These are phyloP conservation scores for Aspergillus sojae DNA, from an alignment of 2,329 filamentous ascomycete genomes.

Conservation along the genomic window DNA sequence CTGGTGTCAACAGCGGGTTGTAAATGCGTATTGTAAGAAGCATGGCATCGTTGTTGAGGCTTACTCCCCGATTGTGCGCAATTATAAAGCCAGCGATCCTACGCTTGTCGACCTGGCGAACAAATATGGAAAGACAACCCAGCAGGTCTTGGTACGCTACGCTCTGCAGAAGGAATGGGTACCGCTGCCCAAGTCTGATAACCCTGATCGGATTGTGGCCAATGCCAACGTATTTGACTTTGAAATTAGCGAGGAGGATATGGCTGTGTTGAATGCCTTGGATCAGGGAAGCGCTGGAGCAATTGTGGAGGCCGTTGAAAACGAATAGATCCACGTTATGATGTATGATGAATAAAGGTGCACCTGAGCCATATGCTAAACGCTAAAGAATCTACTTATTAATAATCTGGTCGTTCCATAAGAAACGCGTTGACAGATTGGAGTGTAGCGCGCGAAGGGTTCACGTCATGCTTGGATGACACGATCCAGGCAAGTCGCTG, in stretches of 20 bases:
- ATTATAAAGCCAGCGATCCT: conserved; percentile 70
- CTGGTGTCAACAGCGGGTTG: conserved; percentile 67
- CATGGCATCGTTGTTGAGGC: conserved; percentile 57
- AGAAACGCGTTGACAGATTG: conserved; percentile 91
- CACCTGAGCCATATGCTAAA: conserved; percentile 9
- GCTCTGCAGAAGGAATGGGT: conserved; percentile 77
- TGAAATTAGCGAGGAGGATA: conserved; percentile 58
- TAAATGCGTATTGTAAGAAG: conserved; percentile 58
- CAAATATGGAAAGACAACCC: conserved; percentile 73
- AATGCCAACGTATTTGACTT: conserved; percentile 68
- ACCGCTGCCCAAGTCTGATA: conserved; percentile 74
- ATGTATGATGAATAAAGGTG: conserved; percentile 11
- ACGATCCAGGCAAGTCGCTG: conserved; percentile 80
- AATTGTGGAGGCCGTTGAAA: conserved; percentile 51
- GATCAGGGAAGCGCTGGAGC: conserved; percentile 54
- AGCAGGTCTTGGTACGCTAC: conserved; percentile 80
- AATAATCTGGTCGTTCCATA: conserved; percentile 58
- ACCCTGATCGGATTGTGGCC: conserved; percentile 65
- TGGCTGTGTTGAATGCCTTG: conserved; percentile 55
- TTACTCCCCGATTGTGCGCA: conserved; percentile 61
- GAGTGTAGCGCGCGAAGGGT: conserved; percentile 80
- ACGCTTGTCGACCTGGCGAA: conserved; percentile 65
- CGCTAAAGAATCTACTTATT: conserved; percentile 14
- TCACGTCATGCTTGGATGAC: conserved; percentile 74
- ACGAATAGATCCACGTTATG: conserved; percentile 36